Conservation (phyloP, 331 rosid species). For the Erythrophleum ivorense region DNA sequence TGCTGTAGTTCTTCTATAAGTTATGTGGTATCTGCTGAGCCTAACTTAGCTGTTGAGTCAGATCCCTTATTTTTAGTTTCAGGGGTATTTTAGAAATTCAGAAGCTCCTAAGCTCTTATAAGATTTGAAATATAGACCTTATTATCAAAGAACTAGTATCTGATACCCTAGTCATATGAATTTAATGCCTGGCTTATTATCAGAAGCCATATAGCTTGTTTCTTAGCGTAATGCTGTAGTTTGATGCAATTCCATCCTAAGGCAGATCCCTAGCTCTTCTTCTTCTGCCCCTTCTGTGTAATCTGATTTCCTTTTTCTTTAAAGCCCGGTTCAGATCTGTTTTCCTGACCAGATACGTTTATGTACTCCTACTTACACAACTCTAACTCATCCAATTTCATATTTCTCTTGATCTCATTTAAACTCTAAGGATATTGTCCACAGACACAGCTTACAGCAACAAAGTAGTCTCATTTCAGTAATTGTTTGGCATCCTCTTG, state of each 20-base stretch:
- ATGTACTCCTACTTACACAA: neutral
- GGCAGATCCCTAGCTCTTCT: conserved; percentile 6
- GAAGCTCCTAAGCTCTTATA: neutral
- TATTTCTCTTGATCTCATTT: neutral
- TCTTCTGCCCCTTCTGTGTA: neutral
- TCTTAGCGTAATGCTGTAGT: neutral
- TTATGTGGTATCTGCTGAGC: conserved; percentile 12
- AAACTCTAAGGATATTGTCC: neutral
- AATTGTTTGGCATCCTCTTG: conserved; percentile 14
- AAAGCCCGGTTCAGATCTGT: neutral
- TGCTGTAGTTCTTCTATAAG: conserved; percentile 1
- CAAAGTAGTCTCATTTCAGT: neutral
- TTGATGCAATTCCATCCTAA: conserved; percentile 6
- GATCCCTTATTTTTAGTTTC: conserved; percentile 9
- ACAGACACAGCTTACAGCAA: neutral
- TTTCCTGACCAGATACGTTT: conserved; percentile 11
- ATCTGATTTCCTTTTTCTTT: neutral
- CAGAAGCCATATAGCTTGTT: neutral
- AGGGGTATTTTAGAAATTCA: neutral
- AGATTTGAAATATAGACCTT: neutral
- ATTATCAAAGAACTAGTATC: neutral
- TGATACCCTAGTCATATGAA: neutral
- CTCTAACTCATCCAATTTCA: neutral
- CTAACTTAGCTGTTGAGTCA: neutral
- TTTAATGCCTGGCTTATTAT: conserved; percentile 4